A percentile compares a stretch with the other conserved stretches of the same genome.
phyloP scores from a whole-genome alignment of 768 basidiomycete genomes.

The Mycena vitilis region DNA sequence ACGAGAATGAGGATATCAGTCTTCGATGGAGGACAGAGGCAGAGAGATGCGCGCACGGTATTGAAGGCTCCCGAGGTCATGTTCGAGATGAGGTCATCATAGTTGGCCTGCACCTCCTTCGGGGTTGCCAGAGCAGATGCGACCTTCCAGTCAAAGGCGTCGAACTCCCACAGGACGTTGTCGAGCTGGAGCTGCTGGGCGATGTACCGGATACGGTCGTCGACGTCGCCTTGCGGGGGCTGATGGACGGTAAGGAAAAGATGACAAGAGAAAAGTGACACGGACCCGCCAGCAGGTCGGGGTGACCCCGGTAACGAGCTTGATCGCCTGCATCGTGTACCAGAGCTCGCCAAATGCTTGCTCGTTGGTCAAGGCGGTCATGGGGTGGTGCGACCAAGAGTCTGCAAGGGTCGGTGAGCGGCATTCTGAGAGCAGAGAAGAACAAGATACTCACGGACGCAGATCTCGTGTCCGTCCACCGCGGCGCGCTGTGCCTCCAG shows the following conservation, averaged over 20 bases:
- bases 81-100: conserved; percentile 17
- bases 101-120: conserved; percentile 27
- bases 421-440: neutral
- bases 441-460: conserved; percentile 59
- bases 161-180: conserved; percentile 76
- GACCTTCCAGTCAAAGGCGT: conserved; percentile 39
- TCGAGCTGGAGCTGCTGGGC: conserved; percentile 35
- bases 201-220: conserved; percentile 36
- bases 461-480: conserved; percentile 68
- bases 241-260: conserved; percentile 25
- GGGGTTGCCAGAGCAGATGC: neutral
- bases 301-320: conserved; percentile 65
- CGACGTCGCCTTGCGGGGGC: conserved; percentile 36
- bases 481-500: conserved; percentile 65
- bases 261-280: conserved; percentile 15
- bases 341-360: conserved; percentile 84
- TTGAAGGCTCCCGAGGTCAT: conserved; percentile 19
- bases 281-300: conserved; percentile 71
- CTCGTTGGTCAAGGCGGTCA: conserved; percentile 70
- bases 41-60: conserved; percentile 5
- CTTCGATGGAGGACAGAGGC: too few relatives aligned
- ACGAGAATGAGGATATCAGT: neutral
- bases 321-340: conserved; percentile 68
- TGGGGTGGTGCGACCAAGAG: conserved; percentile 67
- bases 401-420: conserved; percentile 42